Percentiles rank a stretch among this genome's conserved stretches.
phyloP scores from a whole-genome alignment of 2,329 filamentous ascomycete genomes.

The Paecilomyces formosus region DNA sequence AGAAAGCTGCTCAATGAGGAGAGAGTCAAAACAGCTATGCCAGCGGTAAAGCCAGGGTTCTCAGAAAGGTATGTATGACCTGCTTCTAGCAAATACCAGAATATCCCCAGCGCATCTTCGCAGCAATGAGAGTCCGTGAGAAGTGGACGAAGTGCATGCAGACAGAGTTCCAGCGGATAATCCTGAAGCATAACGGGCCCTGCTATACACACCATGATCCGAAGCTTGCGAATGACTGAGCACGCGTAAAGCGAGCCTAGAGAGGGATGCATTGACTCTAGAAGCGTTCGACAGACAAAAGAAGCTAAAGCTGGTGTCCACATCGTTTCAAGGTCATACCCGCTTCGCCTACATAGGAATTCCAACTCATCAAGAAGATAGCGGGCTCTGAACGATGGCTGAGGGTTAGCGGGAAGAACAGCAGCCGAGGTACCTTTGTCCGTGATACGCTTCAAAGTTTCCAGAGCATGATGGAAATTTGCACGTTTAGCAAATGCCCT shows the following conservation, averaged over 20 bases:
- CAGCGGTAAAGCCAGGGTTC: conserved; percentile 69
- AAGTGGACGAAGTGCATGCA: conserved; percentile 72
- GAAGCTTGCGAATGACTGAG: conserved; percentile 76
- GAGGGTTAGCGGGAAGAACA: conserved; percentile 66
- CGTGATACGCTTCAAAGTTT: conserved; percentile 63
- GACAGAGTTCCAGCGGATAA: conserved; percentile 84
- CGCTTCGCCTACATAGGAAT: conserved; percentile 66
- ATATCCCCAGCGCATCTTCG: conserved; percentile 80
- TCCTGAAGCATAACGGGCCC: conserved; percentile 64
- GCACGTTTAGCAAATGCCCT: conserved; percentile 56
- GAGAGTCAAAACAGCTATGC: conserved; percentile 70
- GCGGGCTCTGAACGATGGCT: conserved; percentile 76
- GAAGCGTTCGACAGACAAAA: conserved; percentile 65
- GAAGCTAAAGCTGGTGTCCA: conserved; percentile 72
- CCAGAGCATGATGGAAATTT: conserved; percentile 52
- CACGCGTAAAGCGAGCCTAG: conserved; percentile 82
- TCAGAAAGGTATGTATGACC: conserved; percentile 59
- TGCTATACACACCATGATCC: conserved; percentile 71
- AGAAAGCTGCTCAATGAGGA: conserved; percentile 72
- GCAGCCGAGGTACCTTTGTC: conserved; percentile 58
- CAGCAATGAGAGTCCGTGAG: conserved; percentile 79
- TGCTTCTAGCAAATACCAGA: conserved; percentile 70
- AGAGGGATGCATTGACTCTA: conserved; percentile 74
- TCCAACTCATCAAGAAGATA: conserved; percentile 68
- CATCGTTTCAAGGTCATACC: conserved; percentile 55